A percentile compares a stretch with the other conserved stretches of the same genome.
Conservation (phyloP, 805 yeast species). For the Pichia gijzeniarum region DNA sequence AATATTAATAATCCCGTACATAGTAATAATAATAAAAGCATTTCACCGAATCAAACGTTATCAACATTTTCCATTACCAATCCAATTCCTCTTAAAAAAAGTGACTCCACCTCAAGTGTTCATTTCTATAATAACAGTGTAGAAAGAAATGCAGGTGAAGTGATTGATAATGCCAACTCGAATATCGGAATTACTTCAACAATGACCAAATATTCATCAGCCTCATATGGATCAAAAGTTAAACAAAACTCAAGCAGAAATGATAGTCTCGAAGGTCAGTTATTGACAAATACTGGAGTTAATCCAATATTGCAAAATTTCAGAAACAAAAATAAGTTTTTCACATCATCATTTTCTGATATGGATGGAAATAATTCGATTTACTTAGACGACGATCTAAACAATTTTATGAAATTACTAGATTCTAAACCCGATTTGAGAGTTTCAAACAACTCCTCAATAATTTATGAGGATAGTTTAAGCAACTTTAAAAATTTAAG, state of each 20-base stretch:
- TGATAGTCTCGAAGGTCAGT: conserved; percentile 26
- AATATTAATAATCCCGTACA: neutral
- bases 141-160: neutral
- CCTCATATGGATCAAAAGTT: conserved; percentile 58
- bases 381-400: conserved; percentile 30
- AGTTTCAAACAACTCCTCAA: conserved; percentile 20
- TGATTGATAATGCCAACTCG: neutral
- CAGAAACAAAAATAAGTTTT: conserved; percentile 19
- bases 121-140: conserved; percentile 8
- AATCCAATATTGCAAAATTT: conserved; percentile 24
- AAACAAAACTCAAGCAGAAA: conserved; percentile 21
- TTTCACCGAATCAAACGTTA: conserved; percentile 7
- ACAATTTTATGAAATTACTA: conserved; percentile 29
- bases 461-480: conserved; percentile 25
- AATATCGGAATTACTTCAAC: conserved; percentile 19
- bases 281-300: conserved; percentile 8
- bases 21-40: neutral
- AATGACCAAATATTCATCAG: conserved; percentile 58
- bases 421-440: conserved; percentile 33
- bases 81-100: conserved; percentile 37
- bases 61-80: conserved; percentile 20
- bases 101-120: conserved; percentile 36
- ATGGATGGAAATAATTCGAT: conserved; percentile 24
- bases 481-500: conserved; percentile 25
- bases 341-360: conserved; percentile 22